Conservation (phyloP, 148 eudicot genomes). For the Fagopyrum homotropicum region DNA sequence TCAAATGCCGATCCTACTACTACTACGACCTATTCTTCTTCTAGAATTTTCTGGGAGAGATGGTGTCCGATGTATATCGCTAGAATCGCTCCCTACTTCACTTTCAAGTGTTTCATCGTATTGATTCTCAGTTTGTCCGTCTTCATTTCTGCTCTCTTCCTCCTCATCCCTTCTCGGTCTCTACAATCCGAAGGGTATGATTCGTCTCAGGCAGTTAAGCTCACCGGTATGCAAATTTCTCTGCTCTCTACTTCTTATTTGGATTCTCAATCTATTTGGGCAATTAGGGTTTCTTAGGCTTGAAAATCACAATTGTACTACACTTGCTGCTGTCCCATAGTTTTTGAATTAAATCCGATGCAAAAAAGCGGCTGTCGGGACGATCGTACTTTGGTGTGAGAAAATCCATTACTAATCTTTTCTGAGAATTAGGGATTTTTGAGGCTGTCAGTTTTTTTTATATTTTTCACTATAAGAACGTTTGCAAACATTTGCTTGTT, state of each 20-base stretch:
- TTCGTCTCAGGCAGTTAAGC: slow-evolving; percentile 3
- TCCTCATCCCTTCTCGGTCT: neutral
- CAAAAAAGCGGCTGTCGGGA: too few species aligned
- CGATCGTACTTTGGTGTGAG: neutral
- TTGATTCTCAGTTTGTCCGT: slow-evolving; percentile 6
- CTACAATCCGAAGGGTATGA: neutral
- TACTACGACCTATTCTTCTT: slow-evolving; percentile 4
- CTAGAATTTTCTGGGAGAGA: slow-evolving; percentile 9
- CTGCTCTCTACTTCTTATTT: neutral
- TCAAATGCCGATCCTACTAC: neutral
- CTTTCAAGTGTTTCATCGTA: slow-evolving; percentile 7
- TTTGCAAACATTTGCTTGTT: too few species aligned
- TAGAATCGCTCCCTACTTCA: neutral
- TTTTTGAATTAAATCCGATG: too few species aligned
- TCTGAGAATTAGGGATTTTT: neutral
- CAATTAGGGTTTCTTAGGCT: neutral
- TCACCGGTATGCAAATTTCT: neutral
- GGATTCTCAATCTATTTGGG: neutral
- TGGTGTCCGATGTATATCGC: neutral
- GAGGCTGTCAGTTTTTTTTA: neutral
- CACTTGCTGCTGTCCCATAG: too few species aligned
- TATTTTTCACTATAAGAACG: too few species aligned
- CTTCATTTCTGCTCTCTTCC: slow-evolving; percentile 4
- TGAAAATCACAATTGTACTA: too few species aligned
- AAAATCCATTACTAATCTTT: too few species aligned